A percentile compares a stretch with the other conserved stretches of the same genome.
Evolutionary conservation across 1,284 basidiomycete genomes (phyloP).

Genomic region (Ustilago trichophora): DNA sequence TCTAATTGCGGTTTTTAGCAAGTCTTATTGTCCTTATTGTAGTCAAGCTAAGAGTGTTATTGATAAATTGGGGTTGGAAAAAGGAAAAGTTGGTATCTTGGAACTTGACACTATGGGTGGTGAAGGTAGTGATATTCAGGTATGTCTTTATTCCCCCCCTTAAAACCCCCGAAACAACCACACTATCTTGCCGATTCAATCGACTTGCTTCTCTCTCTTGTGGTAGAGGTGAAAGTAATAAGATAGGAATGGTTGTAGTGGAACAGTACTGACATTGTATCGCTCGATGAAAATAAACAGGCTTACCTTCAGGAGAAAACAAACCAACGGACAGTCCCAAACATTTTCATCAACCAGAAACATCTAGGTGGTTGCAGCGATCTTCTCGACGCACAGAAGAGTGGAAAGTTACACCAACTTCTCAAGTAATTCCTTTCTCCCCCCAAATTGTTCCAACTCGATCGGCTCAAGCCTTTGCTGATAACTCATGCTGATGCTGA

Average conservation of each 20-base stretch:
- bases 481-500: too few relatives aligned
- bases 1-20: constrained; percentile 67
- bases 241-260: too few relatives aligned
- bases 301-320: constrained; percentile 67
- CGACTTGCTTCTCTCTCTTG: too few relatives aligned
- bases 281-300: constrained; percentile 37
- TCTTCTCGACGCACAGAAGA: constrained; percentile 52
- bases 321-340: constrained; percentile 68
- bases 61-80: constrained; percentile 57
- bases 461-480: too few relatives aligned
- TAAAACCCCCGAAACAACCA: too few relatives aligned
- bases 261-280: too few relatives aligned
- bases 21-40: constrained; percentile 66
- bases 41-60: constrained; percentile 65
- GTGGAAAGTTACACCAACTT: constrained; percentile 66
- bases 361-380: constrained; percentile 67
- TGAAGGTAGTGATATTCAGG: constrained; percentile 62
- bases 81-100: constrained; percentile 61
- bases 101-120: constrained; percentile 66
- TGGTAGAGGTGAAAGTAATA: too few relatives aligned
- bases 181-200: too few relatives aligned
- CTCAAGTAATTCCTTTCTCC: constrained; percentile 28
- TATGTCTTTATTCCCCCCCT: too few relatives aligned
- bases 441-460: too few relatives aligned
- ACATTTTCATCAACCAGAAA: constrained; percentile 67